Evolutionary conservation across 192 early-diverging fungal genomes (phyloP).

Genomic region (Gonapodya sp.): DNA sequence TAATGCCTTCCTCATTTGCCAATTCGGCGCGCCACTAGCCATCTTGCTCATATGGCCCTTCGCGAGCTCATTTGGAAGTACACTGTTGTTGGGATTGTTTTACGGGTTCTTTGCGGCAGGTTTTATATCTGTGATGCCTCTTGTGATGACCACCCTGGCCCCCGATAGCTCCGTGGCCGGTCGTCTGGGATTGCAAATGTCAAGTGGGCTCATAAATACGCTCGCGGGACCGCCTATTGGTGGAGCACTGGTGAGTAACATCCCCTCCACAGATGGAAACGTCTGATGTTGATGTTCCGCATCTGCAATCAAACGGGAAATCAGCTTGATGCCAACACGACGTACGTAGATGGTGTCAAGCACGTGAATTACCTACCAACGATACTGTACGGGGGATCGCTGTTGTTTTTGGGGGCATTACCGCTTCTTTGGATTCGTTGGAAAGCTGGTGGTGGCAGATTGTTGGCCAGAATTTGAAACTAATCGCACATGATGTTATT

Average conservation of each 20-base stretch:
- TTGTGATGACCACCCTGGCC: not conserved
- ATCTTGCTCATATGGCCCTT: conserved; percentile 5
- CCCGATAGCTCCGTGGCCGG: not conserved
- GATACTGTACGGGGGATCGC: not conserved
- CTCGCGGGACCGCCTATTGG: conserved; percentile 7
- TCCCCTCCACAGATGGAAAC: no score
- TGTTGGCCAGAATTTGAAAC: not conserved
- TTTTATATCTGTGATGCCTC: conserved; percentile 6
- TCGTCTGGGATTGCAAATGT: not conserved
- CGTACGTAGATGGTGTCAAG: not conserved
- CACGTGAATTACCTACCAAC: not conserved
- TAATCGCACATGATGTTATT: no score
- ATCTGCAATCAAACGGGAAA: no score
- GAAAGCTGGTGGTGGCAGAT: not conserved
- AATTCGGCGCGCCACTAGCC: not conserved
- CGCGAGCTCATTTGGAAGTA: not conserved
- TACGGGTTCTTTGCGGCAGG: not conserved
- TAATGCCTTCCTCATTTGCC: conserved; percentile 7
- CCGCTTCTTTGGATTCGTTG: not conserved
- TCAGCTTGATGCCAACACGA: not conserved
- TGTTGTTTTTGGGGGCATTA: not conserved
- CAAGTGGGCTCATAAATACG: not conserved
- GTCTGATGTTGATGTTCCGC: no score
- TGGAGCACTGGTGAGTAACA: no score
- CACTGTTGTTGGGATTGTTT: not conserved